Evolutionary conservation across 306 rosid genomes (phyloP), one percentile per base, ranked within the genome.

Genomic region (Vicia sativa): DNA sequence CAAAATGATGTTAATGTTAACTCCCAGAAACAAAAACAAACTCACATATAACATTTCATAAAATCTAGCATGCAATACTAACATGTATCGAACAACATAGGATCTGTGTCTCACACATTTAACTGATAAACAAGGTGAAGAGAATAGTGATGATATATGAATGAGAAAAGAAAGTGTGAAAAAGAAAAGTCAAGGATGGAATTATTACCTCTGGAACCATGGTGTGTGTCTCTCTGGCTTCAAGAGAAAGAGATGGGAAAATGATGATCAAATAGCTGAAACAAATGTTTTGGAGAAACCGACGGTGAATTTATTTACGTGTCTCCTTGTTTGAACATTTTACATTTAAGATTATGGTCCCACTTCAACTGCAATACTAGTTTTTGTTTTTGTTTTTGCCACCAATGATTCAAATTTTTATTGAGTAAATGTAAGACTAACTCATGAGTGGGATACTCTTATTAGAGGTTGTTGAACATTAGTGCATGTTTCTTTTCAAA

Each of bases 171-270:
- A 80, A 75, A 67, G 16, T 57, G 44, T 29, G 67, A 71, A 79
- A n/a, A 60, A 53, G 65, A 13, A 16, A 9, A 75, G 66, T 29
- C 41, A 79, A 70, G 53, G 11, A 46, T 10, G 18, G 37, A 74
- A 73, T 18, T 45, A 16, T 65, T 83, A 90, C 96, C 89, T 85
- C 84, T 35, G 80, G 57, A 70, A 70, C 74, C 91, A 85, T 78
- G 82, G 38, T 34, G 38, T 34, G 9, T 34, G 87, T 64, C 42
- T 31, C 59, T 57, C 75, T 73, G 29, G 67, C 37, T 63, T 58
- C 60, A 58, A 9, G 62, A 69, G 82, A 67, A 71, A 71, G 28
- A 62, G 76, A 67, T 62, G 70, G 21, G 82, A 67, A 71, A 74
- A 43, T 65, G 80, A 70, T 71, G 76, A 23, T 65, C 43, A 57